Evolutionary conservation across 805 yeast genomes (phyloP).

Genomic region (Candida taoyuanica): DNA sequence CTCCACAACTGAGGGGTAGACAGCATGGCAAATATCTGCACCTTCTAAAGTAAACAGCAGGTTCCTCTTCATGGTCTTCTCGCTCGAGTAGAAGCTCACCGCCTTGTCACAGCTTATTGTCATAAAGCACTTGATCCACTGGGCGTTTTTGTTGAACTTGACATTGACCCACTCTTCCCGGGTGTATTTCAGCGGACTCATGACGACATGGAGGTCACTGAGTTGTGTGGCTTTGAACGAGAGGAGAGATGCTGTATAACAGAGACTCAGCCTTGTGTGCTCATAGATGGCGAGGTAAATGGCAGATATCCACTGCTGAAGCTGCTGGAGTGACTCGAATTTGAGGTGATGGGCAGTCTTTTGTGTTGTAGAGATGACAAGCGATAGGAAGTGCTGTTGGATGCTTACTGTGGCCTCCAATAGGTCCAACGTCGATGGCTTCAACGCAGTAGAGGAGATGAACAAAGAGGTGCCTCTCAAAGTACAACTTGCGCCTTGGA

Average conservation of each 20-base stretch:
- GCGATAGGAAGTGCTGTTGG: conserved; percentile 3
- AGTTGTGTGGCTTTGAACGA: conserved; percentile 53
- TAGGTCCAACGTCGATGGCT: conserved; percentile 33
- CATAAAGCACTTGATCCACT: conserved; percentile 54
- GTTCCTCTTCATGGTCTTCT: conserved; percentile 45
- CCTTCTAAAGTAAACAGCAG: conserved; percentile 45
- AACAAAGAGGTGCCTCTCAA: conserved; percentile 37
- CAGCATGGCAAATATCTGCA: conserved; percentile 45
- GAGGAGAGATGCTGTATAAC: conserved; percentile 60
- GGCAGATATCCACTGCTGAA: conserved; percentile 41
- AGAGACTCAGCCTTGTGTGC: conserved; percentile 50
- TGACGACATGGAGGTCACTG: conserved; percentile 53
- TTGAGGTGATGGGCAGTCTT: conserved; percentile 22
- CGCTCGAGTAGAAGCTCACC: conserved; percentile 49
- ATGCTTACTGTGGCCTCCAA: conserved; percentile 17
- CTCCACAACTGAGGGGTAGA: conserved; percentile 48
- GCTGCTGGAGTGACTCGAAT: conserved; percentile 10
- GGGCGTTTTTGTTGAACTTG: conserved; percentile 52
- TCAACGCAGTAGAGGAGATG: conserved; percentile 18
- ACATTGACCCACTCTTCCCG: conserved; percentile 60
- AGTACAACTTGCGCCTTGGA: conserved; percentile 13
- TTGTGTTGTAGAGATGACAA: conserved; percentile 13
- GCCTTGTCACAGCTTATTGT: conserved; percentile 43
- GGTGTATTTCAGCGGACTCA: conserved; percentile 43
- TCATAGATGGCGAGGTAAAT: conserved; percentile 54